These are phyloP conservation scores for Mycena vitilis DNA, from an alignment of 768 basidiomycete species.

Conservation along the genomic window DNA sequence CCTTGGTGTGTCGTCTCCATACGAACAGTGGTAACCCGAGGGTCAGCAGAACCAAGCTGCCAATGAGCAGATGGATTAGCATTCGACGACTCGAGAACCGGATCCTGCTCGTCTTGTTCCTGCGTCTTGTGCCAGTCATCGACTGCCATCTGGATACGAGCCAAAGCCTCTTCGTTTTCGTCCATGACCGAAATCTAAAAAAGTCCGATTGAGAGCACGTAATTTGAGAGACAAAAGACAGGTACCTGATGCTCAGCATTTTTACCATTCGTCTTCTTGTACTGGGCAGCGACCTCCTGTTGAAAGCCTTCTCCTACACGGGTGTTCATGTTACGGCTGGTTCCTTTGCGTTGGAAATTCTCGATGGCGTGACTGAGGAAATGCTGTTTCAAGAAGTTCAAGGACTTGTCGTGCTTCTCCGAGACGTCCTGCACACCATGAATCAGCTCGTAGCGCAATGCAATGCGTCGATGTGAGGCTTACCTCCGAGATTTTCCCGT, in stretches of 20 bases:
- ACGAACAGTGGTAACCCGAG: background rate
- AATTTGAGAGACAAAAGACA: too few relatives aligned
- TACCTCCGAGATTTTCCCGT: constrained; percentile 21
- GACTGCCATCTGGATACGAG: constrained; percentile 23
- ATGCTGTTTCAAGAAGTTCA: constrained; percentile 26
- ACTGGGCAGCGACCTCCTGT: constrained; percentile 19
- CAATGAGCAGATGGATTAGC: constrained; percentile 4
- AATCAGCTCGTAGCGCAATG: background rate
- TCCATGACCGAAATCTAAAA: constrained; percentile 28
- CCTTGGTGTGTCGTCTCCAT: background rate
- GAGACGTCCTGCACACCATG: constrained; percentile 11
- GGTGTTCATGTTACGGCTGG: constrained; percentile 26
- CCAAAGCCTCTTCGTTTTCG: constrained; percentile 29
- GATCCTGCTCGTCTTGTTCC: constrained; percentile 6
- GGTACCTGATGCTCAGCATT: constrained; percentile 28
- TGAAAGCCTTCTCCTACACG: constrained; percentile 32
- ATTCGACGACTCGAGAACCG: background rate
- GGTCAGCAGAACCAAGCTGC: constrained; percentile 20
- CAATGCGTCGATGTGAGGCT: background rate
- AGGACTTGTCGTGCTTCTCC: constrained; percentile 5
- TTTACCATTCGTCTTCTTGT: constrained; percentile 22
- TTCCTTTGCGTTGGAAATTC: constrained; percentile 14
- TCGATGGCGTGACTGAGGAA: constrained; percentile 16
- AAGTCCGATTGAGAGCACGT: too few relatives aligned
- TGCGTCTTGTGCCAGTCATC: constrained; percentile 13